Evolutionary conservation across 192 early-diverging fungal species (phyloP).

Genomic region (Rhizoclosmatium sp.): DNA sequence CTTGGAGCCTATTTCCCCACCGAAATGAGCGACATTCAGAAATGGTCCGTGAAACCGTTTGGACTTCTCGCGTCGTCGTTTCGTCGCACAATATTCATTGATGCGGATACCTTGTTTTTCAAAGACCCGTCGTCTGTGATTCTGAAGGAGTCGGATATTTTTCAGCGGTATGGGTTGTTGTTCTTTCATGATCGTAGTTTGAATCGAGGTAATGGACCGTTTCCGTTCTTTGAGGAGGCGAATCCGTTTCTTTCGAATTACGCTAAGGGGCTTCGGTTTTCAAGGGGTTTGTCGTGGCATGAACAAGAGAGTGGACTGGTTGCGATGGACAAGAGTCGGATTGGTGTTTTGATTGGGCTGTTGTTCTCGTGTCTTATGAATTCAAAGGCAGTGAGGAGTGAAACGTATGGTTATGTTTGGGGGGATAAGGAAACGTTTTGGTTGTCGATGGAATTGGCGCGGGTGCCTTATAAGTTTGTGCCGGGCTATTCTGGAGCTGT

Average conservation of each 20-base stretch:
- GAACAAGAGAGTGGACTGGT: slow-evolving; percentile 11
- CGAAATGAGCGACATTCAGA: not conserved
- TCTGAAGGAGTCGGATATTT: slow-evolving; percentile 48
- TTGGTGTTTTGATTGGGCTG: slow-evolving; percentile 1
- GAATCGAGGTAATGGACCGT: not conserved
- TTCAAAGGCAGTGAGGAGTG: not conserved
- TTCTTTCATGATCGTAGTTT: slow-evolving; percentile 67
- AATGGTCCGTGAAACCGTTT: slow-evolving; percentile 15
- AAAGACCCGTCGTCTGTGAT: not conserved
- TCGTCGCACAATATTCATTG: slow-evolving; percentile 1
- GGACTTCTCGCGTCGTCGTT: slow-evolving; percentile 13
- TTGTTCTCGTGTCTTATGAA: slow-evolving; percentile 2
- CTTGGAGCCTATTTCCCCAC: slow-evolving; percentile 39
- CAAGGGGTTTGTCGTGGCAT: not conserved
- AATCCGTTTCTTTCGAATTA: not conserved
- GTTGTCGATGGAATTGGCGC: slow-evolving; percentile 66
- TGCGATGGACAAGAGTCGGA: slow-evolving; percentile 3
- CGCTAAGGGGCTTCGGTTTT: not conserved
- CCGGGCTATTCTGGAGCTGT: slow-evolving; percentile 61
- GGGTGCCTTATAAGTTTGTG: slow-evolving; percentile 63
- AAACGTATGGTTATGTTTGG: not conserved
- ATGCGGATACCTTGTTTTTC: slow-evolving; percentile 21
- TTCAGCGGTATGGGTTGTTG: slow-evolving; percentile 55
- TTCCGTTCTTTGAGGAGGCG: not conserved
- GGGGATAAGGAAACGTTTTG: slow-evolving; percentile 68